phyloP scores from a whole-genome alignment of 2,329 filamentous ascomycete genomes.

The Ustulina deusta region DNA sequence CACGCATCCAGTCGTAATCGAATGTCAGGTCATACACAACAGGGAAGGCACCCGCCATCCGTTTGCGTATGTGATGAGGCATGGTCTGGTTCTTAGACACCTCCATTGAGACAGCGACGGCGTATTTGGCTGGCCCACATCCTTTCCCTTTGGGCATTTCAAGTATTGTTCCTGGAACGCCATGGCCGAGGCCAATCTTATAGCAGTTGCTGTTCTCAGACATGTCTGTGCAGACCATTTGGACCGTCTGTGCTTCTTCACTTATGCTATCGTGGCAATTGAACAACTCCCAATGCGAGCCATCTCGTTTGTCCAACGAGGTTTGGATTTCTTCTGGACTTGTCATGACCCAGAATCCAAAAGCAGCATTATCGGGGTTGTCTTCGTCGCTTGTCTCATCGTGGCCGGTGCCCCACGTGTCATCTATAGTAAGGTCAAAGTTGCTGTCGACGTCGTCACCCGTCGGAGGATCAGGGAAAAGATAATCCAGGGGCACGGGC shows the following conservation, averaged over 20 bases:
- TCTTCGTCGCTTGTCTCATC: conserved; percentile 26
- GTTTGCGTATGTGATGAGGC: too few species aligned
- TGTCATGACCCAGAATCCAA: conserved; percentile 51
- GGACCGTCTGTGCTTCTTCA: conserved; percentile 52
- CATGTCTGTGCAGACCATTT: conserved; percentile 54
- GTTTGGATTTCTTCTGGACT: conserved; percentile 51
- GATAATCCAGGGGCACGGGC: too few species aligned
- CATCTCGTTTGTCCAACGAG: conserved; percentile 57
- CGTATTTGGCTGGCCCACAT: conserved; percentile 56
- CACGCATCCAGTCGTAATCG: conserved; percentile 54
- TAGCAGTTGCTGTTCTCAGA: conserved; percentile 53
- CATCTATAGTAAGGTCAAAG: conserved; percentile 49
- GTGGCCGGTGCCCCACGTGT: conserved; percentile 36
- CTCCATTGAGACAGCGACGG: conserved; percentile 52
- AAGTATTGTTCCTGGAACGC: conserved; percentile 54
- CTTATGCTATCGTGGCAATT: conserved; percentile 49
- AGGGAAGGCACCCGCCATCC: too few species aligned
- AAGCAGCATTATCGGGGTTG: conserved; percentile 49
- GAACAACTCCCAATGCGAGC: conserved; percentile 58
- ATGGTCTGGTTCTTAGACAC: conserved; percentile 42
- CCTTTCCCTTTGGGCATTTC: conserved; percentile 53
- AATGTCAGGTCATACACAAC: conserved; percentile 55
- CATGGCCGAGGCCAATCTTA: conserved; percentile 54
- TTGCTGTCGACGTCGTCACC: conserved; percentile 49
- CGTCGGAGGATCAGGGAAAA: conserved; percentile 52